Percentiles rank a stretch among this genome's conserved stretches.
Evolutionary conservation across 306 rosid species (phyloP).

Genomic region (Hippophae tibetana): DNA sequence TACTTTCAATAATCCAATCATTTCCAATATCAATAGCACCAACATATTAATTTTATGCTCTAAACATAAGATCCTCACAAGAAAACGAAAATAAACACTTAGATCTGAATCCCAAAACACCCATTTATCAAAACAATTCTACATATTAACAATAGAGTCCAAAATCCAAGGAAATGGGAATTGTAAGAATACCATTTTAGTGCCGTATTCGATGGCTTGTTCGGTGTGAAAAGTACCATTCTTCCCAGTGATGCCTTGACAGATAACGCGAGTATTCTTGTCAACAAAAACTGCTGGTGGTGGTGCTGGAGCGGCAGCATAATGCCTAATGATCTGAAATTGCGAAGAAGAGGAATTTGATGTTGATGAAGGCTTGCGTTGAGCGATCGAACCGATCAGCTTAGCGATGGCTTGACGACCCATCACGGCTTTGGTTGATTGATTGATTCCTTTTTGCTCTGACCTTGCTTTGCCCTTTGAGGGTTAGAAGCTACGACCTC

Average conservation of each 20-base stretch:
- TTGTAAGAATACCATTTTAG: constrained; percentile 60
- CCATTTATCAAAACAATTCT: too few species aligned
- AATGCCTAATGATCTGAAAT: constrained; percentile 35
- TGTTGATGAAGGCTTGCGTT: constrained; percentile 25
- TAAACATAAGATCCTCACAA: too few species aligned
- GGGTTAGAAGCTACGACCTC: too few species aligned
- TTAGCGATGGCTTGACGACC: constrained; percentile 56
- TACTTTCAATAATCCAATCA: too few species aligned
- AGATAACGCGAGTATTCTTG: constrained; percentile 93
- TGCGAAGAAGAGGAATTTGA: constrained; percentile 21
- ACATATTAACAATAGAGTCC: not conserved
- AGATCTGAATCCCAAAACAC: too few species aligned
- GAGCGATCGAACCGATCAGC: constrained; percentile 43
- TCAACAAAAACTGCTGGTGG: constrained; percentile 92
- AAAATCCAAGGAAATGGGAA: not conserved
- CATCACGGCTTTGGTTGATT: constrained; percentile 28
- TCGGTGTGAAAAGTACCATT: constrained; percentile 94
- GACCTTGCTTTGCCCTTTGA: not conserved
- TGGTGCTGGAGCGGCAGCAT: constrained; percentile 45
- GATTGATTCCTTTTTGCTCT: not conserved
- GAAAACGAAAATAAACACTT: too few species aligned
- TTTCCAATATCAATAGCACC: too few species aligned
- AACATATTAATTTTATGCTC: too few species aligned
- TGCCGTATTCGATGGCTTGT: constrained; percentile 97
- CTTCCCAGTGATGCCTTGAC: constrained; percentile 95